Percentiles rank a stretch among this genome's conserved stretches.
Conservation (phyloP, 2,329 filamentous ascomycete genomes). For the Magnaporthales sp. region DNA sequence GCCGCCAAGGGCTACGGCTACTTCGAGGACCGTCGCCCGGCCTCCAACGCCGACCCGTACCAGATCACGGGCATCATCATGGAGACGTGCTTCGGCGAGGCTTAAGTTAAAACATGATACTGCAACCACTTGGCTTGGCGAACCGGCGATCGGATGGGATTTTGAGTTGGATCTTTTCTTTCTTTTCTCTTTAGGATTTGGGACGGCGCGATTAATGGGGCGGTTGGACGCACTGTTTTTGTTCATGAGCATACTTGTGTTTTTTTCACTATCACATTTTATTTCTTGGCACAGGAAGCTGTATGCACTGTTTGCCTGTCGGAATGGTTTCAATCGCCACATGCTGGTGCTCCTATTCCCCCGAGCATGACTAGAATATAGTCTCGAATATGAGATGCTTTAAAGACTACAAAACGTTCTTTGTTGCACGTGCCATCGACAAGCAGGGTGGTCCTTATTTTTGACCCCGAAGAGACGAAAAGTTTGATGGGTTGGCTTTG, state of each 20-base stretch:
- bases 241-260: not conserved
- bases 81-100: constrained; percentile 17
- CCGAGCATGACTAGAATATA: not conserved
- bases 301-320: not conserved
- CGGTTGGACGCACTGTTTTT: not conserved
- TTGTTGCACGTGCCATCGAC: not conserved
- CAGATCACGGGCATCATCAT: constrained; percentile 33
- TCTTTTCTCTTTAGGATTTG: not conserved
- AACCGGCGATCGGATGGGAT: not conserved
- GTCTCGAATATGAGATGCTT: not conserved
- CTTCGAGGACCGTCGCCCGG: constrained; percentile 50
- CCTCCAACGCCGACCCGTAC: constrained; percentile 65
- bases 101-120: not conserved
- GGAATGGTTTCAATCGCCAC: not conserved
- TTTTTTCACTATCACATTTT: not conserved
- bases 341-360: not conserved
- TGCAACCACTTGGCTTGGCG: not conserved
- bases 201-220: not conserved
- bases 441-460: not conserved
- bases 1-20: constrained; percentile 70
- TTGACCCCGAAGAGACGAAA: not conserved
- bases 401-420: not conserved
- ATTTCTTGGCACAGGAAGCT: not conserved
- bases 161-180: not conserved
- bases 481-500: not conserved